Evolutionary conservation across 2,329 filamentous ascomycete species (phyloP).

Genomic region (Zymoseptoria ardabiliae): DNA sequence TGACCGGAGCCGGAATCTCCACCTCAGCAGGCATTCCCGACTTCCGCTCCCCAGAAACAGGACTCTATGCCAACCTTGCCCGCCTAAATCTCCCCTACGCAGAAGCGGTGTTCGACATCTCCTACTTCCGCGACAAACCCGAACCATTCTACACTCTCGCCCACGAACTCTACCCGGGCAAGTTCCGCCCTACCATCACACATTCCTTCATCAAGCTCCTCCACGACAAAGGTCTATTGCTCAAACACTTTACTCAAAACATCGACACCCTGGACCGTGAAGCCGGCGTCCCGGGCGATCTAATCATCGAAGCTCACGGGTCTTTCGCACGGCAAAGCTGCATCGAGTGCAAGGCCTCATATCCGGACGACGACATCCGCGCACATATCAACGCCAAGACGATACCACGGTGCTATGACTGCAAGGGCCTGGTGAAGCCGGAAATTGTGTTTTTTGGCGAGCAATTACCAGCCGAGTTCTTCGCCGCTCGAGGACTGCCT

Average conservation of each 20-base stretch:
- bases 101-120: constrained; percentile 90
- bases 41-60: constrained; percentile 87
- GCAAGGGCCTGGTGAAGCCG: constrained; percentile 78
- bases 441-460: constrained; percentile 96
- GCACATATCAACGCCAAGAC: constrained; percentile 57
- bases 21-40: constrained; percentile 74
- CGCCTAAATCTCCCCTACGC: constrained; percentile 78
- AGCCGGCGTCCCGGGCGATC: constrained; percentile 73
- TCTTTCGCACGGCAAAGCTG: constrained; percentile 89
- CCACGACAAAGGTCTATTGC: constrained; percentile 66
- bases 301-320: constrained; percentile 88
- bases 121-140: constrained; percentile 77
- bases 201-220: constrained; percentile 84
- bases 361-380: constrained; percentile 67
- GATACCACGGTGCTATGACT: constrained; percentile 65
- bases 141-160: constrained; percentile 88
- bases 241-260: constrained; percentile 93
- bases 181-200: constrained; percentile 79
- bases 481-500: constrained; percentile 49
- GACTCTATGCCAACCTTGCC: constrained; percentile 86
- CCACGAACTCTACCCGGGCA: constrained; percentile 84
- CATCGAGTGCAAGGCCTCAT: constrained; percentile 73
- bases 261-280: constrained; percentile 90
- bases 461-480: constrained; percentile 58
- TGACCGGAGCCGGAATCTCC: constrained; percentile 86